A percentile compares a stretch with the other conserved stretches of the same genome.
phyloP scores from a whole-genome alignment of 2,329 filamentous ascomycete species.

The Chaetomium strumarium region DNA sequence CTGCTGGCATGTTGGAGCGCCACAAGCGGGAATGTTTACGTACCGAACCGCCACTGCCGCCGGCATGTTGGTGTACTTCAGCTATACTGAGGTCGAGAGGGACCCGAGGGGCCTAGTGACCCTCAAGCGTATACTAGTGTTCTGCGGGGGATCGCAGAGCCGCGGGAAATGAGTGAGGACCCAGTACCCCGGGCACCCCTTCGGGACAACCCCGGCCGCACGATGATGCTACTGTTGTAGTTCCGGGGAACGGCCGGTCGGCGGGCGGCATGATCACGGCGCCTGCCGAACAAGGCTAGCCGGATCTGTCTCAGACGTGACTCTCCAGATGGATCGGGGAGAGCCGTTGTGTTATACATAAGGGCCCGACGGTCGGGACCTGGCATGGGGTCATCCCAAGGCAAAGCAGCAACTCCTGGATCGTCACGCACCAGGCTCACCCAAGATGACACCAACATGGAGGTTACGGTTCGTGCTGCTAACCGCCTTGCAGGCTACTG shows the following conservation, averaged over 20 bases:
- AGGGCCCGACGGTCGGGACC: neutral
- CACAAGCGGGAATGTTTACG: no score
- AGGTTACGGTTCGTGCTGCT: constrained; percentile 5
- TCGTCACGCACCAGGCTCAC: neutral
- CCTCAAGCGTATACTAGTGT: no score
- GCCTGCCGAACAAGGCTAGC: neutral
- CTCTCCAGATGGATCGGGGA: neutral
- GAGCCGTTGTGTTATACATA: neutral
- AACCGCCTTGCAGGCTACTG: constrained; percentile 9
- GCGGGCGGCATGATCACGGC: constrained; percentile 7
- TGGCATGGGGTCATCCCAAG: neutral
- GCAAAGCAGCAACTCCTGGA: neutral
- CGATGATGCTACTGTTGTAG: no score
- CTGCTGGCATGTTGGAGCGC: no score
- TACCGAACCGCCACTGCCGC: no score
- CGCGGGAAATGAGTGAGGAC: no score
- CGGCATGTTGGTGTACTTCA: no score
- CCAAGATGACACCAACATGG: constrained; percentile 8
- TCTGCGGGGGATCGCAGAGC: no score
- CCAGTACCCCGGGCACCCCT: no score
- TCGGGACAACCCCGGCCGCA: no score
- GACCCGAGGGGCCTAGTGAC: no score
- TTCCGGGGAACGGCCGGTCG: neutral
- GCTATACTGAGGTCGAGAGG: no score
- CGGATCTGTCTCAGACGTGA: neutral